Evolutionary conservation across 768 basidiomycete genomes (phyloP).

Genomic region (Tulasnella sp.): DNA sequence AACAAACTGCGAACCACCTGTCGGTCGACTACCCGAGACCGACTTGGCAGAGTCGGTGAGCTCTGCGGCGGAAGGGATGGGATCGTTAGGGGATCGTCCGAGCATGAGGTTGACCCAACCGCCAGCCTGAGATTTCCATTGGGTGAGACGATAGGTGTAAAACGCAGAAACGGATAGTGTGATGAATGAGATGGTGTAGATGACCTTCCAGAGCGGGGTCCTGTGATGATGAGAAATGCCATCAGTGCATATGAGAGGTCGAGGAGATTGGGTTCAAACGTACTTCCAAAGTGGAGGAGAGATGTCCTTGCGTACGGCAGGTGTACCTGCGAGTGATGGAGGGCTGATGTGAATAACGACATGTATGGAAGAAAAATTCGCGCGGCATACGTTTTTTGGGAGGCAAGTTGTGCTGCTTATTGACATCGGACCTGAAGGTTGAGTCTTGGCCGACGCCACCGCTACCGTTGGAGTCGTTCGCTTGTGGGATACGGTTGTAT

Average conservation of each 20-base stretch:
- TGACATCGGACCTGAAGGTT: no score
- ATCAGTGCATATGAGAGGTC: background rate
- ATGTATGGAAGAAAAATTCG: no score
- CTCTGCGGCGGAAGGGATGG: background rate
- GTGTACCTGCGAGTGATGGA: no score
- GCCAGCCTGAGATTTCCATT: slow-evolving; percentile 15
- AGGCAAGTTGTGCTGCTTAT: no score
- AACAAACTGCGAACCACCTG: background rate
- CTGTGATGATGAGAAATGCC: background rate
- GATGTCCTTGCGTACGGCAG: background rate
- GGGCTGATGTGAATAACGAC: no score
- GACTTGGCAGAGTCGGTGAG: background rate
- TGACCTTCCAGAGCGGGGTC: slow-evolving; percentile 11
- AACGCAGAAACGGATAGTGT: slow-evolving; percentile 8
- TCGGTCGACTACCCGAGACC: background rate
- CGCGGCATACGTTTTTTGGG: no score
- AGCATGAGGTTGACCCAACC: slow-evolving; percentile 18
- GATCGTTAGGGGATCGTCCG: slow-evolving; percentile 12
- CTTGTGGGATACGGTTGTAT: no score
- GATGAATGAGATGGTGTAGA: slow-evolving; percentile 12
- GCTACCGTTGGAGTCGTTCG: no score
- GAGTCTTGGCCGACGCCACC: no score
- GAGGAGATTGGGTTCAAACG: background rate
- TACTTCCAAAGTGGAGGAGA: slow-evolving; percentile 2
- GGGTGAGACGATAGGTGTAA: slow-evolving; percentile 18